Evolutionary conservation across 2,329 filamentous ascomycete species (phyloP), one percentile per base, ranked within the genome.

Genomic region (Ceratocystis destructans): DNA sequence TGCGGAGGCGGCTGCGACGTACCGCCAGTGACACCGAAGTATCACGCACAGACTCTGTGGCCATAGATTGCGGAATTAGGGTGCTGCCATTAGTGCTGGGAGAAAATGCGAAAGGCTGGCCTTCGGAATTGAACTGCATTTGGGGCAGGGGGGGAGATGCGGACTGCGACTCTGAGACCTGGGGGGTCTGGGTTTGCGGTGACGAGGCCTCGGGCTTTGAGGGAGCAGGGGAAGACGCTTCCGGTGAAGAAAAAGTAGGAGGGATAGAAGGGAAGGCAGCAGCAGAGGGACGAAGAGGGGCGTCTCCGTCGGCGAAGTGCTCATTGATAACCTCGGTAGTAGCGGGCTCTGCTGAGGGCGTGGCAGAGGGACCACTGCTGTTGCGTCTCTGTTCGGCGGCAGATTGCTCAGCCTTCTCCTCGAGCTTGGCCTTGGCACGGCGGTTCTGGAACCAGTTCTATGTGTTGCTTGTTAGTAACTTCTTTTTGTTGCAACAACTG

Each of bases 391-490:
- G 71, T 8, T 67, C 67, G 20, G 66, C 75, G 25, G 78, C 78
- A 69, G 82, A 79, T 68, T 79, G 78, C 65, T 78, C 76, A 57
- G 79, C 76, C 69, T 84, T 84, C 71, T 79, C 81, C 72, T 85
- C 82, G 72, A 86, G 84, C 79, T 85, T 85, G 69, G 83, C 82
- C 74, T 84, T 82, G 64, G 84, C 84, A 64, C 84, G 79, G 68
- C 84, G 78, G 72, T 87, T 87, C 70, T 87, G 84, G 71, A 87
- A 87, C 84, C 84, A 87, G 72, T 87, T 87, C 84, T 87, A 50
- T 22, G 28, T 5, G 6, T 25, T 22, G 5, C 3, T 2, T 6
- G 25, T 59, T 31, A 64, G 65, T 48, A 46, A 7, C 1, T 5
- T 8, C 3, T 5, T 8, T 46, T 7, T 59, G 55, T n/a, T 28